Conservation (phyloP, 2,329 filamentous ascomycete genomes). For the Periconia macrospinosa region DNA sequence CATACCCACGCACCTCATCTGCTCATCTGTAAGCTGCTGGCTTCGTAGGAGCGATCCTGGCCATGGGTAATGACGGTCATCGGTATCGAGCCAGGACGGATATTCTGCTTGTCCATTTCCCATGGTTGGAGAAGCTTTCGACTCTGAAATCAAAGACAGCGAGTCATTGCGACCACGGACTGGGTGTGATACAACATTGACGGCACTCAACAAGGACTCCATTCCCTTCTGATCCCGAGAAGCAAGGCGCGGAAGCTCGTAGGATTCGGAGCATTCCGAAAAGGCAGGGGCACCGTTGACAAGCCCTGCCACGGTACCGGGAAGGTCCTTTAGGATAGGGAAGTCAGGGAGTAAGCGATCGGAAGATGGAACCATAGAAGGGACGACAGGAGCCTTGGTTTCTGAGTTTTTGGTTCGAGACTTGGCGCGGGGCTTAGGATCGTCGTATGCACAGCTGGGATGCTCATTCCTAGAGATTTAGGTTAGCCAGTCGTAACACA, state of each 20-base stretch:
- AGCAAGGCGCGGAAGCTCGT: slow-evolving; percentile 8
- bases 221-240: not conserved
- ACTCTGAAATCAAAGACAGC: slow-evolving; percentile 22
- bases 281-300: not conserved
- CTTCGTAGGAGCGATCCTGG: not conserved
- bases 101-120: slow-evolving; percentile 4
- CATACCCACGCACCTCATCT: not conserved
- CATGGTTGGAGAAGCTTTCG: slow-evolving; percentile 15
- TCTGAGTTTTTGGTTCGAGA: not conserved
- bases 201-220: slow-evolving; percentile 26
- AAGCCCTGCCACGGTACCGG: slow-evolving; percentile 9
- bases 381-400: slow-evolving; percentile 8
- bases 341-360: slow-evolving; percentile 10
- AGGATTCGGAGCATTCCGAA: not conserved
- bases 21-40: not conserved
- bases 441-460: slow-evolving; percentile 26
- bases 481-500: slow-evolving; percentile 1
- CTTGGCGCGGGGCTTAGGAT: not conserved
- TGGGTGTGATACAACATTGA: slow-evolving; percentile 23
- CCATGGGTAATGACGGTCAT: not conserved
- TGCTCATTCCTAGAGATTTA: slow-evolving; percentile 25
- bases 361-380: slow-evolving; percentile 13
- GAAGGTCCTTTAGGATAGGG: slow-evolving; percentile 17
- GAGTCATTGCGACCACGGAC: slow-evolving; percentile 20
- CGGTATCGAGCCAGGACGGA: not conserved